A percentile compares a stretch with the other conserved stretches of the same genome.
These are phyloP conservation scores for Xanthoparmelia taractica DNA, from an alignment of 495 filamentous ascomycete genomes.

Conservation along the genomic window DNA sequence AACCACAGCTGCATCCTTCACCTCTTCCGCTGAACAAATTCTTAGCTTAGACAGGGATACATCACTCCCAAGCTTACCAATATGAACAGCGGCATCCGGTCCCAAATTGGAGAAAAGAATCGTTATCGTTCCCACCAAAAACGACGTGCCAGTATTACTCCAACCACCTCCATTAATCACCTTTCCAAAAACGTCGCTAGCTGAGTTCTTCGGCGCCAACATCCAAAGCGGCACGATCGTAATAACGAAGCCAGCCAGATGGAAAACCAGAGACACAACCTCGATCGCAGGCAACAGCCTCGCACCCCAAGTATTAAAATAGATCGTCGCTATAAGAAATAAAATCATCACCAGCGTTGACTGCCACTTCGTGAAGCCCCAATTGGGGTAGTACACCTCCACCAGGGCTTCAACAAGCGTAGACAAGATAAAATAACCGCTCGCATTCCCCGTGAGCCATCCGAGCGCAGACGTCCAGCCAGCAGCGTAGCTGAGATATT, in stretches of 20 bases:
- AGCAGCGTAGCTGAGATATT: slow-evolving; percentile 39
- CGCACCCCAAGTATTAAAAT: slow-evolving; percentile 4
- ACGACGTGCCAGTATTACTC: neutral
- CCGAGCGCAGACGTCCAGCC: slow-evolving; percentile 21
- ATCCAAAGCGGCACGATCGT: neutral
- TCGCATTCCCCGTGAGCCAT: slow-evolving; percentile 3
- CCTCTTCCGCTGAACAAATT: neutral
- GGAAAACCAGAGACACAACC: neutral
- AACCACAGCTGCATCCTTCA: neutral
- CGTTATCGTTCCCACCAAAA: neutral
- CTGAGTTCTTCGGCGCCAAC: neutral
- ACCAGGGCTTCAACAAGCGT: slow-evolving; percentile 1
- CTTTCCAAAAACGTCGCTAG: neutral
- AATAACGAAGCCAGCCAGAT: slow-evolving; percentile 1
- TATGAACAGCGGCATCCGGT: neutral
- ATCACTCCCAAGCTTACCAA: neutral
- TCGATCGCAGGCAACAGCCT: neutral
- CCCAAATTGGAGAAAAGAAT: slow-evolving; percentile 6
- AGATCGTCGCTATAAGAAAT: neutral
- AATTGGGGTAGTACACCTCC: neutral
- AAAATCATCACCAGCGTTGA: slow-evolving; percentile 1
- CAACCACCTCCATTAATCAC: neutral
- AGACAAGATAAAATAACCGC: neutral
- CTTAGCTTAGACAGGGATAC: neutral
- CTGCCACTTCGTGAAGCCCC: neutral